phyloP scores from a whole-genome alignment of 2,329 filamentous ascomycete genomes.

The Xylariaceae sp. region DNA sequence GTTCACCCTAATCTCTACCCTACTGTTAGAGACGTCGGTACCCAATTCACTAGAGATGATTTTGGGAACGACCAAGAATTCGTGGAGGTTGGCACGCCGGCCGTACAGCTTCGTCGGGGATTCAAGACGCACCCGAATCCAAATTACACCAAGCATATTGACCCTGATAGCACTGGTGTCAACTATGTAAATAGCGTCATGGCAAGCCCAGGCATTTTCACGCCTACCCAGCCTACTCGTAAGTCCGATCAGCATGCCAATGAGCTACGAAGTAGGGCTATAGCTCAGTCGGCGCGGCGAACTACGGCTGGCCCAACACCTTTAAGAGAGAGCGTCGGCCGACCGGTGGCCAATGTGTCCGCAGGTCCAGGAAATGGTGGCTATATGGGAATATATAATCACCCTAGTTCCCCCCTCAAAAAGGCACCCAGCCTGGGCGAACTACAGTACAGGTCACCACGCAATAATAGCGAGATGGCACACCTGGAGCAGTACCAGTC shows the following conservation, averaged over 20 bases:
- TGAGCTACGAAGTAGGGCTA: constrained; percentile 38
- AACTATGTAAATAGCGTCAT: constrained; percentile 34
- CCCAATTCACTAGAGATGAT: constrained; percentile 62
- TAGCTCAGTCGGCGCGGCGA: constrained; percentile 70
- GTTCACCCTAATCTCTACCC: constrained; percentile 87
- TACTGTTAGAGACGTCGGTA: constrained; percentile 71
- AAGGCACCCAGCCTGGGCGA: constrained; percentile 67
- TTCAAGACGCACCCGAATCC: constrained; percentile 83
- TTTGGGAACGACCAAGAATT: constrained; percentile 39
- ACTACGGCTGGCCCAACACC: constrained; percentile 61
- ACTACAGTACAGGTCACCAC: constrained; percentile 46
- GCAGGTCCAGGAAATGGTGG: constrained; percentile 51
- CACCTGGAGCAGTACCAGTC: constrained; percentile 47
- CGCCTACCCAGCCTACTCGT: constrained; percentile 33
- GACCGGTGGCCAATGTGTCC: constrained; percentile 18
- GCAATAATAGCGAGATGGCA: constrained; percentile 61
- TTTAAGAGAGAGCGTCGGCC: constrained; percentile 22
- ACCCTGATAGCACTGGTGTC: constrained; percentile 51
- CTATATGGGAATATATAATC: constrained; percentile 73
- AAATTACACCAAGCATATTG: constrained; percentile 69
- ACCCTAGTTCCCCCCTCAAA: constrained; percentile 77
- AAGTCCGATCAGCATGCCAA: constrained; percentile 33
- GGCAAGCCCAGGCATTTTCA: constrained; percentile 39
- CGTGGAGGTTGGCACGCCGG: constrained; percentile 50
- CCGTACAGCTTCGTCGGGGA: constrained; percentile 63